phyloP scores from a whole-genome alignment of 176 grass and related monocot genomes.

The Tillandsia leiboldiana region DNA sequence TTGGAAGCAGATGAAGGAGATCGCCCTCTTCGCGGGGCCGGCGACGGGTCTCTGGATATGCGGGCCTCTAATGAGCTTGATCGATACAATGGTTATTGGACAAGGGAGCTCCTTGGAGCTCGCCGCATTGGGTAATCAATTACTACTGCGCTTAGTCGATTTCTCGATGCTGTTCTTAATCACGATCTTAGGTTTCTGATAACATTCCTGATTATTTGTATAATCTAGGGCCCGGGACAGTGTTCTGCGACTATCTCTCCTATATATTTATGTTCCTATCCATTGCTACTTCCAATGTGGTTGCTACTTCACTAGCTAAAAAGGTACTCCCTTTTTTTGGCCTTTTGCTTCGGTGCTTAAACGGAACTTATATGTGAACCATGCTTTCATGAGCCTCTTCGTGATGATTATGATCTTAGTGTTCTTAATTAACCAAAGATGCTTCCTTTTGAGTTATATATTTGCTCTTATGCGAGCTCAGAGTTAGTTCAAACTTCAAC shows the following conservation, averaged over 20 bases:
- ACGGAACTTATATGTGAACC: background rate
- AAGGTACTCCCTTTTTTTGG: slow-evolving; percentile 36
- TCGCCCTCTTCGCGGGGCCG: slow-evolving; percentile 57
- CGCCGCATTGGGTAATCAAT: slow-evolving; percentile 54
- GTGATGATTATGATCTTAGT: too few species aligned
- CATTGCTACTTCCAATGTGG: slow-evolving; percentile 89
- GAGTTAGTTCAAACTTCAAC: too few species aligned
- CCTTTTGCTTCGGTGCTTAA: background rate
- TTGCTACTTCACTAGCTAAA: slow-evolving; percentile 81
- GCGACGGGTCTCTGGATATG: slow-evolving; percentile 83
- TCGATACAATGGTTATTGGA: slow-evolving; percentile 95
- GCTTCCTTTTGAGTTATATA: too few species aligned
- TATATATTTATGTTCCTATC: slow-evolving; percentile 98
- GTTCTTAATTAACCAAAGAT: too few species aligned
- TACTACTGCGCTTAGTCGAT: background rate
- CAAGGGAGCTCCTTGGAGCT: slow-evolving; percentile 72
- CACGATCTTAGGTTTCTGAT: background rate
- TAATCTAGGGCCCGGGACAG: slow-evolving; percentile 65
- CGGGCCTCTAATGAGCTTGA: slow-evolving; percentile 86
- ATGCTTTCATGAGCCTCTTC: too few species aligned
- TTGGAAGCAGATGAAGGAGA: slow-evolving; percentile 61
- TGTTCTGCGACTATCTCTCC: slow-evolving; percentile 86
- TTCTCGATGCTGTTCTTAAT: background rate
- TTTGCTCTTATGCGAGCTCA: too few species aligned
- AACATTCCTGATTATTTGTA: background rate